Base-by-base conservation (phyloP, 176 grass and related monocot species). In the Thalia dealbata region DNA sequence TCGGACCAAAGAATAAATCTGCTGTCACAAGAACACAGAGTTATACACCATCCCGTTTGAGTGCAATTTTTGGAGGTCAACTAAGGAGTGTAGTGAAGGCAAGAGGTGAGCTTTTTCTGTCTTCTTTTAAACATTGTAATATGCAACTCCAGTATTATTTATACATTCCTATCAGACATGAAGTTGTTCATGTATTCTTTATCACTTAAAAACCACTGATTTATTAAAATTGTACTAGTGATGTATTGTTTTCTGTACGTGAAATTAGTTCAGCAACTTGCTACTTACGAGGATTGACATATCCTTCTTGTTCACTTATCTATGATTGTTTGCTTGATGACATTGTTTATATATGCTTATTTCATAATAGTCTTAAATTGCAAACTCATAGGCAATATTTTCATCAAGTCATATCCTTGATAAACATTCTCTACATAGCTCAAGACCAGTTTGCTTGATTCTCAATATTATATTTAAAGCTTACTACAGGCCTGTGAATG, bases 41-140 rank as follows among this genome's bases (percentile, higher is more conserved):
- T 63, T 91, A 93, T 71, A 38, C 84, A 24, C 90, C 90, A 52
- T 99, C 95, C 3, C 85, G 86, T 72, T 63, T 99, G 79, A 99
- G 83, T 88, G 83, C 76, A 82, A 99, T 99, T 81, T 99, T 99
- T 85, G 95, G 95, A 25, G 95, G 95, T 44, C 81, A 99, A 78
- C 79, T 92, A 44, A 89, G 81, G 81, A 99, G 95, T 32, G 50
- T 81, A 59, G 87, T 99, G 50, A 99, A 99, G 79, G 87, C 95
- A 79, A n/a, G 43, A 81, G 89, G 95, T 99, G 86, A 50, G 35
- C 27, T 89, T 89, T 72, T 86, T 92, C 54, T 96, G 89, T 61
- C 16, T 21, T 4, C 19, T 58, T 1, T 58, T 58, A n/a, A 19
- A 58, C 54, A 23, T 16, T 58, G 18, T 58, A n/a, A 58, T 58